Conservation (phyloP, 139 green algal species). For the Chlamydomonas sp. region DNA sequence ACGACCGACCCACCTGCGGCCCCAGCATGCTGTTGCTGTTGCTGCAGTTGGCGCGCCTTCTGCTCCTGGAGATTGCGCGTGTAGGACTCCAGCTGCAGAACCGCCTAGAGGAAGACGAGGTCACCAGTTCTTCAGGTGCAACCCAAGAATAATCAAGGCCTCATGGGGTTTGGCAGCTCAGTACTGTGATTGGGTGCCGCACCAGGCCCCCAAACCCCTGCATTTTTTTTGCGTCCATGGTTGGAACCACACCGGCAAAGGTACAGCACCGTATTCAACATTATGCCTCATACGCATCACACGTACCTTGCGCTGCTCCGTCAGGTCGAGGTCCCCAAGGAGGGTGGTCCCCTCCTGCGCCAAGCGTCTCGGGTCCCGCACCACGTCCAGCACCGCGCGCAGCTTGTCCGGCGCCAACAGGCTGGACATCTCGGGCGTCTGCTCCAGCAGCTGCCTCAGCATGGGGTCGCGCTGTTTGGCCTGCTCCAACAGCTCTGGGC, state of each 20-base stretch:
- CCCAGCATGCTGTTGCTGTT: not conserved
- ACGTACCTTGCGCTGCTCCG: slow-evolving; percentile 15
- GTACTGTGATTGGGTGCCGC: not conserved
- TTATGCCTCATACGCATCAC: not conserved
- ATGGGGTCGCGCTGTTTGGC: not conserved
- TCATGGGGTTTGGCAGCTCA: not conserved
- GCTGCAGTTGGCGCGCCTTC: not conserved
- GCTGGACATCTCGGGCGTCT: not conserved
- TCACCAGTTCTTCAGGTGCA: too few species aligned
- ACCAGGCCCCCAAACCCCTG: too few species aligned
- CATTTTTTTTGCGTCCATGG: not conserved
- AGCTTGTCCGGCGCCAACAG: slow-evolving; percentile 10
- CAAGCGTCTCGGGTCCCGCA: not conserved
- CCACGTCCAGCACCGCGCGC: not conserved
- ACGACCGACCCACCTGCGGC: too few species aligned
- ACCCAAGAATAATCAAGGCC: not conserved
- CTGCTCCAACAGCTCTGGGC: not conserved
- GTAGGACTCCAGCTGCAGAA: slow-evolving; percentile 11
- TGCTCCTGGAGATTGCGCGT: not conserved
- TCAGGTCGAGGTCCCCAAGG: not conserved
- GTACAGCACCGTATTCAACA: not conserved
- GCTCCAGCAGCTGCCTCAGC: slow-evolving; percentile 19
- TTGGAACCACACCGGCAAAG: not conserved
- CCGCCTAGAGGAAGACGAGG: not conserved
- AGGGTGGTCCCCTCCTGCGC: not conserved